phyloP scores from a whole-genome alignment of 768 basidiomycete species.

The Pholiota molesta region DNA sequence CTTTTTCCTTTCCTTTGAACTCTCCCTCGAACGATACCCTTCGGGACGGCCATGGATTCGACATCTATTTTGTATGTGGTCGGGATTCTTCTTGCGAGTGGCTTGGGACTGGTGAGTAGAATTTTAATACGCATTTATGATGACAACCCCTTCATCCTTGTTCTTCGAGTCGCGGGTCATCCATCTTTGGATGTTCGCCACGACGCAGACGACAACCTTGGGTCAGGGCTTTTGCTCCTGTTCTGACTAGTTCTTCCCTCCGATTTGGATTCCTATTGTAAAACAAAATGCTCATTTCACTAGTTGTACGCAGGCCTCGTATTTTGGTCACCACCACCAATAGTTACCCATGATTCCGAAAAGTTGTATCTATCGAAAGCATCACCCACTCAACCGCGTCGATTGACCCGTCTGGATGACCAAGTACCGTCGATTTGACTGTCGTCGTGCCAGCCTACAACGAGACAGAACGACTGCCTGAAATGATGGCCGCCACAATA shows the following conservation, averaged over 20 bases:
- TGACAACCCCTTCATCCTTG: slow-evolving; percentile 85
- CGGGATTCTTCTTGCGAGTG: slow-evolving; percentile 32
- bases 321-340: slow-evolving; percentile 73
- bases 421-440: slow-evolving; percentile 67
- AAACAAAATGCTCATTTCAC: slow-evolving; percentile 18
- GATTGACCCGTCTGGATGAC: slow-evolving; percentile 60
- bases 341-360: slow-evolving; percentile 67
- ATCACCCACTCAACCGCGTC: slow-evolving; percentile 56
- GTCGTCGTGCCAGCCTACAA: slow-evolving; percentile 93
- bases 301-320: slow-evolving; percentile 75
- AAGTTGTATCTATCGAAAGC: slow-evolving; percentile 63
- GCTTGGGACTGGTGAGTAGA: slow-evolving; percentile 41
- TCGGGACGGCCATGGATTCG: slow-evolving; percentile 22
- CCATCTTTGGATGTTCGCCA: slow-evolving; percentile 52
- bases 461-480: slow-evolving; percentile 79
- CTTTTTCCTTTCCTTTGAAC: neutral
- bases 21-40: neutral
- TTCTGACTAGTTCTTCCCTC: slow-evolving; percentile 34
- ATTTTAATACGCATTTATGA: slow-evolving; percentile 35
- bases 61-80: slow-evolving; percentile 39
- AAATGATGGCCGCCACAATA: slow-evolving; percentile 81
- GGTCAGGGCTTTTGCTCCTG: slow-evolving; percentile 50
- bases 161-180: slow-evolving; percentile 82
- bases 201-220: slow-evolving; percentile 62
- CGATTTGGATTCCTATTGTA: slow-evolving; percentile 4